Evolutionary conservation across 2,329 filamentous ascomycete species (phyloP).

Genomic region (Calonectria naviculata): DNA sequence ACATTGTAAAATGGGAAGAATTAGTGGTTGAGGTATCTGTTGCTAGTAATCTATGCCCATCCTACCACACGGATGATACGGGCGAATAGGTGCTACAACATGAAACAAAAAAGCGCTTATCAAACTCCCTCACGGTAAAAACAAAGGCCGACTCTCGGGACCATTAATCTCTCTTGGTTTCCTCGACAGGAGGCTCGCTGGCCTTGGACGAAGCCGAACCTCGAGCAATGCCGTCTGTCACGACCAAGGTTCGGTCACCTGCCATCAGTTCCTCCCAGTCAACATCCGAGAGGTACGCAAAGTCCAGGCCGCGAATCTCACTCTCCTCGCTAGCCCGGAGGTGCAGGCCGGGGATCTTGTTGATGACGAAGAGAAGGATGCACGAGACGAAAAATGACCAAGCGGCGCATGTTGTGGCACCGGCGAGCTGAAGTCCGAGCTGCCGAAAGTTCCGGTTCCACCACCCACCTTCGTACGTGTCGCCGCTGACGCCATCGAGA

Average conservation of each 20-base stretch:
- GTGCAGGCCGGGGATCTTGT: constrained; percentile 67
- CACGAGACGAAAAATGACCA: constrained; percentile 67
- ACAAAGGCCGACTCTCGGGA: neutral
- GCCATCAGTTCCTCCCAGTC: constrained; percentile 37
- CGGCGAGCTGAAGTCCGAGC: constrained; percentile 67
- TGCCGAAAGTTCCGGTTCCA: constrained; percentile 64
- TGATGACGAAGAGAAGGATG: constrained; percentile 64
- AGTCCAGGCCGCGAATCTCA: constrained; percentile 64
- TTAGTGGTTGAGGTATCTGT: no score
- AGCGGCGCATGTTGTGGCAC: constrained; percentile 63
- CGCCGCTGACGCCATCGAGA: constrained; percentile 61
- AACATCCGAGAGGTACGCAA: constrained; percentile 41
- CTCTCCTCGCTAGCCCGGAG: constrained; percentile 65
- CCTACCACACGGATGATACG: no score
- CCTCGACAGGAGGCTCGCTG: constrained; percentile 1
- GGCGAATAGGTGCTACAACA: no score
- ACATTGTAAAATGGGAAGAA: no score
- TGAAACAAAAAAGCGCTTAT: neutral
- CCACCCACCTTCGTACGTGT: constrained; percentile 59
- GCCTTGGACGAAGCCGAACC: constrained; percentile 20
- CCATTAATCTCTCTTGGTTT: constrained; percentile 24
- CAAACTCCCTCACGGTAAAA: neutral
- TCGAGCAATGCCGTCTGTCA: constrained; percentile 28
- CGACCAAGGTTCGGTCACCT: constrained; percentile 27
- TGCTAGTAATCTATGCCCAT: no score